Percentiles rank a stretch among this genome's conserved stretches.
Evolutionary conservation across 176 grass and related monocot species (phyloP).

Genomic region (Phoenix roebelenii): DNA sequence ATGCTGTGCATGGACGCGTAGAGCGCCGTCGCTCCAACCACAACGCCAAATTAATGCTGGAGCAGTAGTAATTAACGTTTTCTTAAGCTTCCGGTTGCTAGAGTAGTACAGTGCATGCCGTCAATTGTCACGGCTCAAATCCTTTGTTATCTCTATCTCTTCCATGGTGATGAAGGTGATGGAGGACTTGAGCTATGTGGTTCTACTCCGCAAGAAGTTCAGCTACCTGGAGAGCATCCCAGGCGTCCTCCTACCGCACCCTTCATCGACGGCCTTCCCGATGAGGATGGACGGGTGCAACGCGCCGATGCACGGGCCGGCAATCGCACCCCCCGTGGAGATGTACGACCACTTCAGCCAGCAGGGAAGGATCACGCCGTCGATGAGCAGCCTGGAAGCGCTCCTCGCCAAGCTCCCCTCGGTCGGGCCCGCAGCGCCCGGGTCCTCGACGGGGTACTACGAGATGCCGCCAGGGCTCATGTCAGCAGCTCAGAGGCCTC

Average conservation of each 20-base stretch:
- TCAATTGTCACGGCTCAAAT: too few species aligned
- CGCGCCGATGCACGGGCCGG: not conserved
- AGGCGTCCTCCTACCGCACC: conserved; percentile 90
- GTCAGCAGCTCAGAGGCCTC: not conserved
- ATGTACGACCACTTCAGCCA: conserved; percentile 53
- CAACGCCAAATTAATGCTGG: too few species aligned
- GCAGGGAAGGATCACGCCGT: conserved; percentile 59
- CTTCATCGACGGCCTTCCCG: conserved; percentile 58
- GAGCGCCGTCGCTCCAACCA: too few species aligned
- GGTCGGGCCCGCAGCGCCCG: conserved; percentile 27
- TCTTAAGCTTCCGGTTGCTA: too few species aligned
- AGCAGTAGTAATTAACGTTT: too few species aligned
- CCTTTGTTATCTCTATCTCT: too few species aligned
- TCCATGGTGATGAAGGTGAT: conserved; percentile 27
- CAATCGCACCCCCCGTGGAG: conserved; percentile 30
- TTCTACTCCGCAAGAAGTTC: conserved; percentile 82
- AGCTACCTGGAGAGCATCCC: conserved; percentile 95
- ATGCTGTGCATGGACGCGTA: too few species aligned
- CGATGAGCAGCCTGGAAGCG: conserved; percentile 98
- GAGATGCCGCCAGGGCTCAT: not conserved
- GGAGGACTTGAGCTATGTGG: conserved; percentile 86
- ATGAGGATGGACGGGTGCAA: not conserved
- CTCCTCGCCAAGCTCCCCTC: conserved; percentile 94
- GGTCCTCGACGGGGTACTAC: conserved; percentile 8
- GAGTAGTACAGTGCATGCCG: too few species aligned